Evolutionary conservation across 169 alveolate species (phyloP), one percentile per base, ranked within the genome.

Genomic region (Cytauxzoon felis): DNA sequence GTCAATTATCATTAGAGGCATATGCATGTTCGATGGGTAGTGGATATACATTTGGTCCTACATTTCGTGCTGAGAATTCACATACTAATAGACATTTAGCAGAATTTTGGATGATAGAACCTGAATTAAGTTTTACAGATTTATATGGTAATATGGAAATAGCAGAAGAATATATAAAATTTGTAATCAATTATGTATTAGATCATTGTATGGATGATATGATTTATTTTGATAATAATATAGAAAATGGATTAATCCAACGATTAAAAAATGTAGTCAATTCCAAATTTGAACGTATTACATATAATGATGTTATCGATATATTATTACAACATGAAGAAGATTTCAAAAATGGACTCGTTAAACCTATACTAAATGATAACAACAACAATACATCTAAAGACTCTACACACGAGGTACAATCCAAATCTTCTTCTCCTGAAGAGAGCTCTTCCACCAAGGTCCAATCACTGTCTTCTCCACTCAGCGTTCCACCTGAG

Each of bases 81-180:
- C 99, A 95, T 71, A 95, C 99, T 0, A 67, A 92, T 21, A 86
- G 99, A 67, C 99, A 96, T 81, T 81, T 96, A 45, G 98, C 99
- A 6, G 99, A 98, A 78, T 98, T 98, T 83, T 98, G 99, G 99
- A 98, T 98, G 99, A 95, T 98, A 33, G 99, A 98, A 80, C 99
- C 99, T 11, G 99, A 98, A 88, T 82, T 91, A 78, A 98, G 93
- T 34, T 96, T 94, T 82, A 96, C 96, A 23, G 98, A 94, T 54
- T 80, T 96, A 26, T 87, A 79, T 27, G 98, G 91, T 60, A 85
- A 91, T 76, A 96, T 98, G 99, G 95, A 90, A 42, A 76, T 94
- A 18, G 99, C 99, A 24, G 99, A 98, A 89, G 96, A 88, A 23
- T 95, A 94, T 78, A 86, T 97, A 13, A 94, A 95, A 81, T 96